Evolutionary conservation across 2,329 filamentous ascomycete genomes (phyloP), one percentile per base, ranked within the genome.

Genomic region (Orbilia ellipsospora): DNA sequence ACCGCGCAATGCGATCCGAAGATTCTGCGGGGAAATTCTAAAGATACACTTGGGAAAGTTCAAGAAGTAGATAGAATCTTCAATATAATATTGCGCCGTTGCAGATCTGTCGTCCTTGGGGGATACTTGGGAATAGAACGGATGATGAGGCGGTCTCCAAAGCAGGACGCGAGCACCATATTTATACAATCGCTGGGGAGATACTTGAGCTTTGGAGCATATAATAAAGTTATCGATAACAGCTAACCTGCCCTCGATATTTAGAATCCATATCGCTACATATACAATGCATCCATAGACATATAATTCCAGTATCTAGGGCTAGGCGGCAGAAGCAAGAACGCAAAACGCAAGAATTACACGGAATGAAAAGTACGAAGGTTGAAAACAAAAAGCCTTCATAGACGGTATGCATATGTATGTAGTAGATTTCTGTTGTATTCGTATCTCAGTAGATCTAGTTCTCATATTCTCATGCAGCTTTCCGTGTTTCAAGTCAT

Each of bases 261-360:
- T 10, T 6, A 36, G 31, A 36, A 6, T 10, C 6, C 31, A 36
- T 36, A 31, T 31, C 28, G 7, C 28, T 7, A 31, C 28, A 31
- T 31, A 10, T 10, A 36, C 31, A 36, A 36, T 36, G 31, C 31
- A 36, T 36, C 31, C 10, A 10, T 36, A 36, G 8, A 10, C 31
- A 36, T 6, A 36, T 36, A 7, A 7, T 36, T 36, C 10, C 5
- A 36, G 23, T 23, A 36, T 10, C 31, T 6, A 36, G 31, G 31
- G 5, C 31, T 36, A 36, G 31, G 31, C 31, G 31, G 65, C 40
- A 40, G 15, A 23, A 36, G 48, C 40, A 45, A 18, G 42, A 68
- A 68, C 65, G 65, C 65, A 50, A 15, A 68, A 60, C 65, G 65
- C 65, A 36, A 23, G 44, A 12, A 50, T 31, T 20, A 54, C 54